Evolutionary conservation across 2,329 filamentous ascomycete species (phyloP).

Genomic region (Alternaria atra): DNA sequence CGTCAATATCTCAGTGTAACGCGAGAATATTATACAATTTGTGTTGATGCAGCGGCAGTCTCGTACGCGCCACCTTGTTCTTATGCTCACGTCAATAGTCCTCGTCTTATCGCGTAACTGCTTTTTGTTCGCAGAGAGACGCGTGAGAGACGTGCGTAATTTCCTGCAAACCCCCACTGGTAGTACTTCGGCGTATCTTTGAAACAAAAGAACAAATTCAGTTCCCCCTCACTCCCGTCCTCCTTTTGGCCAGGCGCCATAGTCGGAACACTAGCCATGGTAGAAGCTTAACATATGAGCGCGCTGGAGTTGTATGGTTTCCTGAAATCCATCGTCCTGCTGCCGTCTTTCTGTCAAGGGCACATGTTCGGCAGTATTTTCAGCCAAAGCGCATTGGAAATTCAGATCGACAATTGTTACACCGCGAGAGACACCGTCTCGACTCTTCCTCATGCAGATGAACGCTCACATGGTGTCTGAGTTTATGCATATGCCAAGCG

Average conservation of each 20-base stretch:
- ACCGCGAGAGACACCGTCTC: constrained; percentile 5
- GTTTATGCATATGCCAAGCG: constrained; percentile 5
- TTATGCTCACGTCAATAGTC: background rate
- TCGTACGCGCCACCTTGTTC: background rate
- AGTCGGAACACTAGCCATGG: background rate
- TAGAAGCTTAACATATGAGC: background rate
- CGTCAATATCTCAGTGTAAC: background rate
- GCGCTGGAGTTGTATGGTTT: background rate
- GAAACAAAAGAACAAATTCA: constrained; percentile 2
- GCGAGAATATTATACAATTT: background rate
- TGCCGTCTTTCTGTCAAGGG: background rate
- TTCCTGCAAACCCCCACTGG: constrained; percentile 9
- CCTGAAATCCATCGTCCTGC: background rate
- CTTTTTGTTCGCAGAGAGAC: constrained; percentile 3
- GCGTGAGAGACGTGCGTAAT: constrained; percentile 6
- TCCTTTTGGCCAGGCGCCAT: background rate
- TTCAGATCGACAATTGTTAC: constrained; percentile 2
- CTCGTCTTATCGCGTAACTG: background rate
- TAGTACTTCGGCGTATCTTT: background rate
- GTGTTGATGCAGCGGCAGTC: background rate
- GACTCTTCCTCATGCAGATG: background rate
- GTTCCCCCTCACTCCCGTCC: background rate
- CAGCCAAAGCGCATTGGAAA: background rate
- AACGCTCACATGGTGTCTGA: background rate
- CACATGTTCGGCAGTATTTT: background rate